These are phyloP conservation scores for Radiomyces spectabilis DNA, from an alignment of 192 early-diverging fungal genomes.

Conservation along the genomic window DNA sequence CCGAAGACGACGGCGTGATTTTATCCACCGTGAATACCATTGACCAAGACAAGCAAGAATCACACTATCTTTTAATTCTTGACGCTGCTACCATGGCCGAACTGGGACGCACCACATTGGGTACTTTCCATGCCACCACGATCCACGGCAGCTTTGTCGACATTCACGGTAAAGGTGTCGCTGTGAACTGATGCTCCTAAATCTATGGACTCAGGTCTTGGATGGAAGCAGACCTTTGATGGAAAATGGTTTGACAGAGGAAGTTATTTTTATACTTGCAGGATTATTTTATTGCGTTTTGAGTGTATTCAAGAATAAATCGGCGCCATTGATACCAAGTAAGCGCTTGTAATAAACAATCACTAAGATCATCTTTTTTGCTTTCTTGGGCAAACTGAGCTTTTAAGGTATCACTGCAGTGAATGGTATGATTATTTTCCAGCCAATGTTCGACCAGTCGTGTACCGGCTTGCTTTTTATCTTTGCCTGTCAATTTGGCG, in stretches of 20 bases:
- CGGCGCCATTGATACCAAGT: slow-evolving; percentile 43
- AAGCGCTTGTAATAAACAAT: slow-evolving; percentile 38
- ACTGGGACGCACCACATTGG: slow-evolving; percentile 18
- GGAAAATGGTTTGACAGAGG: no score
- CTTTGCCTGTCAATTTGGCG: not conserved
- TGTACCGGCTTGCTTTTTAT: slow-evolving; percentile 23
- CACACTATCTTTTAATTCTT: slow-evolving; percentile 21
- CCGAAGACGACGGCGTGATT: slow-evolving; percentile 29
- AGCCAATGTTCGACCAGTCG: slow-evolving; percentile 22
- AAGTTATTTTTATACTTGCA: no score
- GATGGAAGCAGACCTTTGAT: no score
- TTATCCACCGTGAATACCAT: slow-evolving; percentile 21
- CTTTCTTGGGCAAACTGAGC: slow-evolving; percentile 22
- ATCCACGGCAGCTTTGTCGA: slow-evolving; percentile 23
- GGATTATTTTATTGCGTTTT: no score
- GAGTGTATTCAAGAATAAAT: no score
- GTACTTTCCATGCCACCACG: slow-evolving; percentile 5
- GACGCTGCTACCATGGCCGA: slow-evolving; percentile 24
- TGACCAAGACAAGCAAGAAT: slow-evolving; percentile 3
- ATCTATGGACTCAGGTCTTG: no score
- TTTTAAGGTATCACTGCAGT: slow-evolving; percentile 8
- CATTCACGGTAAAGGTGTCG: not conserved
- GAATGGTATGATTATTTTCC: not conserved
- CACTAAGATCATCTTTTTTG: slow-evolving; percentile 44
- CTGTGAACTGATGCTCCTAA: slow-evolving; percentile 12